Base-by-base conservation (phyloP, 2,329 filamentous ascomycete genomes). In the Elsinoe fawcettii region DNA sequence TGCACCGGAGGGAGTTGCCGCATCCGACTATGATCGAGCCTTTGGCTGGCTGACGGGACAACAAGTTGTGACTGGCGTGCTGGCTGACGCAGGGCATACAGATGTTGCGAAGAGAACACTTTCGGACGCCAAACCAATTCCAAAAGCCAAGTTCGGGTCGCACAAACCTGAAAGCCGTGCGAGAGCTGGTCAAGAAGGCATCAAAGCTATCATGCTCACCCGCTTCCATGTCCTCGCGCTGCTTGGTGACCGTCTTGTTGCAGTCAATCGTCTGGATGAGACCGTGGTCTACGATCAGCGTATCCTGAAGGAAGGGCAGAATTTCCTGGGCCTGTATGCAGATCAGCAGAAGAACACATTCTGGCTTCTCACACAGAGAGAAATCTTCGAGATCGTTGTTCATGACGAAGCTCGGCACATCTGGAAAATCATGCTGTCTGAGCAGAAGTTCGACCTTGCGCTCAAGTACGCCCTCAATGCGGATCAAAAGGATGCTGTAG, bases 301-400 rank as follows among this genome's bases (percentile, higher is more conserved):
- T 20, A 86, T 99, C 3, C 77, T 97, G 12, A 87, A 92, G 57
- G 80, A 83, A 3, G 88, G 87, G 0, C 88, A 96, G 65, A 85
- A 80, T 65, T 83, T 86, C 3, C 75, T 99, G n/a, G 90, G 88
- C 0, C 80, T 99, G 16, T 86, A 90, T 53, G 85, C 92, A 7
- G 93, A 99, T 70, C 81, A 87, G 60, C 92, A 93, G 70, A 96
- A 96, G 76, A 95, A 92, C 66, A 99, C 93, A 0, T 96, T 92
- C 68, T 99, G 95, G 93, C 80, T 99, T 1, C 95, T 97, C 67
- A 97, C 92, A 0, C 81, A 83, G 0, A 81, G 88, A 58, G 90
- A 95, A 66, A 96, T 99, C 53, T 96, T 90, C 64, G 93, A 99
- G 73, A 86, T 99, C 59, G 88, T 93, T 11, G 86, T 92, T 11